Conservation (phyloP, 129 eudicot species). For the Centella asiatica region DNA sequence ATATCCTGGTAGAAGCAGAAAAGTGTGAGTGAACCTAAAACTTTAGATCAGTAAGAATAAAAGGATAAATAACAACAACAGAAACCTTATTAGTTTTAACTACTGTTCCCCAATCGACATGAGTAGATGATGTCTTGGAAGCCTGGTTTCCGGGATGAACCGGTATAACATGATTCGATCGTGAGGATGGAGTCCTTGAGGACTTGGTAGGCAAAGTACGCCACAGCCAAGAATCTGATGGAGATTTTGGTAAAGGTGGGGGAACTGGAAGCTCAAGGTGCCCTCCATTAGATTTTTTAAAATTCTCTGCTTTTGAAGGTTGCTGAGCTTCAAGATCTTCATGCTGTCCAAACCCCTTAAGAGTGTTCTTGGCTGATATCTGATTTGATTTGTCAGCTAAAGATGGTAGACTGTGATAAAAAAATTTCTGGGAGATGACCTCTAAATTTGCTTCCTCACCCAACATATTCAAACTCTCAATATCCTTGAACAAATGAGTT, state of each 20-base stretch:
- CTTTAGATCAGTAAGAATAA: not conserved
- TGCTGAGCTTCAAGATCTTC: constrained; percentile 10
- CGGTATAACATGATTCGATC: constrained; percentile 17
- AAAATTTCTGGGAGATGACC: constrained; percentile 4
- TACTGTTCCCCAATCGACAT: constrained; percentile 28
- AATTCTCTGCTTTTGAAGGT: constrained; percentile 1
- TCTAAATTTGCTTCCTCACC: constrained; percentile 8
- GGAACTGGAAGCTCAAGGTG: constrained; percentile 27
- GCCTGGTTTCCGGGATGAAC: constrained; percentile 19
- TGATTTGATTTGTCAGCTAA: constrained; percentile 19
- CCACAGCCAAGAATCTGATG: constrained; percentile 88
- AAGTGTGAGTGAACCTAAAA: not conserved
- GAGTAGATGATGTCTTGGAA: constrained; percentile 21
- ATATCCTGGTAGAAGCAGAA: constrained; percentile 29
- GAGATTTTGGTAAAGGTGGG: constrained; percentile 78
- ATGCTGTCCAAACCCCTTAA: constrained; percentile 16
- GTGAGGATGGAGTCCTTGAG: constrained; percentile 18
- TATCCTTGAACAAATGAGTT: constrained; percentile 5
- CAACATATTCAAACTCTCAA: constrained; percentile 1
- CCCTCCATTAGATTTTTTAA: constrained; percentile 15
- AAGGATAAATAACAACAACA: not conserved
- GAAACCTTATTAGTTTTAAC: constrained; percentile 24
- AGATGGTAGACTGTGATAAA: constrained; percentile 8
- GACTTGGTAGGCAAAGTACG: constrained; percentile 61
- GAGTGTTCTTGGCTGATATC: constrained; percentile 1